Conservation (phyloP, 495 filamentous ascomycete species). For the Durotheca rogersii region DNA sequence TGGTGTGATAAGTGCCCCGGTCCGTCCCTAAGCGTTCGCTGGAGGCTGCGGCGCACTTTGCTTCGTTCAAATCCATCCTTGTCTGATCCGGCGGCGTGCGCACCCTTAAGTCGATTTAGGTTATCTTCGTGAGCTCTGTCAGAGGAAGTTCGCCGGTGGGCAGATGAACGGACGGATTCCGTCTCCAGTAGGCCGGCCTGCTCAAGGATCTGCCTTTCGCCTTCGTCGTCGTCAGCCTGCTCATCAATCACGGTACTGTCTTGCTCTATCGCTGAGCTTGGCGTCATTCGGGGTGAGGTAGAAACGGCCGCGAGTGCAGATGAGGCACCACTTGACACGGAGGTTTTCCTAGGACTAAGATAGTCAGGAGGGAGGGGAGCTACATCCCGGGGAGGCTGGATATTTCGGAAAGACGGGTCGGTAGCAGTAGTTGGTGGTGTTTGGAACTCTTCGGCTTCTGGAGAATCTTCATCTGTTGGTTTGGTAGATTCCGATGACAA, state of each 20-base stretch:
- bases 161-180: slow-evolving; percentile 23
- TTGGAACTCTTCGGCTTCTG: slow-evolving; percentile 44
- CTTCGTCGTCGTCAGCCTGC: slow-evolving; percentile 46
- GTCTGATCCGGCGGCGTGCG: slow-evolving; percentile 28
- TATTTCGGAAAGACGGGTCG: slow-evolving; percentile 48
- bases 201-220: slow-evolving; percentile 52
- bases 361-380: slow-evolving; percentile 48
- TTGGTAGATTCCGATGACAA: slow-evolving; percentile 29
- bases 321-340: slow-evolving; percentile 44
- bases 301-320: slow-evolving; percentile 28
- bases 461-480: slow-evolving; percentile 40
- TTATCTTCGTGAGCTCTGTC: slow-evolving; percentile 38
- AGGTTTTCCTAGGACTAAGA: slow-evolving; percentile 39
- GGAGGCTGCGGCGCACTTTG: slow-evolving; percentile 84
- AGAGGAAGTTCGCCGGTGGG: slow-evolving; percentile 33
- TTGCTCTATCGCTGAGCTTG: slow-evolving; percentile 33
- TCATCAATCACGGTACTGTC: slow-evolving; percentile 30
- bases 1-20: slow-evolving; percentile 64
- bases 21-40: slow-evolving; percentile 84
- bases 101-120: slow-evolving; percentile 32
- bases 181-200: slow-evolving; percentile 49
- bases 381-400: slow-evolving; percentile 54
- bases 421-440: slow-evolving; percentile 49
- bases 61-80: slow-evolving; percentile 50
- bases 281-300: slow-evolving; percentile 36